Percentiles rank a stretch among this genome's conserved stretches.
Evolutionary conservation across 1,284 basidiomycete genomes (phyloP).

Genomic region (Waitea zeae): DNA sequence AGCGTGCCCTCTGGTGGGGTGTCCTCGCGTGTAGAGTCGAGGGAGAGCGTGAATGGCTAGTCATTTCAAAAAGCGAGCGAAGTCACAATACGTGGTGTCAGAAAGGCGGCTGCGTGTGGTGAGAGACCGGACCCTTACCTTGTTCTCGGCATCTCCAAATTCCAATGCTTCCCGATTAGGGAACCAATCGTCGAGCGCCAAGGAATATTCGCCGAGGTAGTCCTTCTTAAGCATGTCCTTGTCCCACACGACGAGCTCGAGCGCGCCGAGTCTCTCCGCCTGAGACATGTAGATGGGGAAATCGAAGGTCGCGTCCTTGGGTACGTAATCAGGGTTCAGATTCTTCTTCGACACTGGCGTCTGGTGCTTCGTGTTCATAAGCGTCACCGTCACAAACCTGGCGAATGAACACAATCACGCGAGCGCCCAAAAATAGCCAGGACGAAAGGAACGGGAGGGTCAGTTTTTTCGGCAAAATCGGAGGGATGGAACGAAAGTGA

Average conservation of each 20-base stretch:
- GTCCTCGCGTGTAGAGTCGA: slow-evolving; percentile 51
- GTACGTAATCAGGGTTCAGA: slow-evolving; percentile 55
- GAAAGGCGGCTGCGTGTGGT: slow-evolving; percentile 1
- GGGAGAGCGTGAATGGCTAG: slow-evolving; percentile 32
- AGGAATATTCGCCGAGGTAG: slow-evolving; percentile 78
- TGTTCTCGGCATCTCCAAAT: slow-evolving; percentile 42
- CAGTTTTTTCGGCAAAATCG: slow-evolving; percentile 2
- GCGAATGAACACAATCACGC: slow-evolving; percentile 3
- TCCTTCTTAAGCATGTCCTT: slow-evolving; percentile 82
- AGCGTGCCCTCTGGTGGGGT: slow-evolving; percentile 46
- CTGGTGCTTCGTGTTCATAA: slow-evolving; percentile 47
- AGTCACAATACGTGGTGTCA: too few relatives aligned
- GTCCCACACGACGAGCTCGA: slow-evolving; percentile 90
- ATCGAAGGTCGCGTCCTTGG: slow-evolving; percentile 73
- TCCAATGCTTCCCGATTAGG: slow-evolving; percentile 25
- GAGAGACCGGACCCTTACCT: slow-evolving; percentile 18
- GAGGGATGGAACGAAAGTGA: slow-evolving; percentile 7
- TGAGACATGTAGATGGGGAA: slow-evolving; percentile 68
- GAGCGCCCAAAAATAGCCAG: too few relatives aligned
- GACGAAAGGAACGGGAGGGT: slow-evolving; percentile 1
- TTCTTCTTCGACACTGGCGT: slow-evolving; percentile 73
- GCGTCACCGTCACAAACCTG: slow-evolving; percentile 59
- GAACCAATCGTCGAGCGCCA: slow-evolving; percentile 76
- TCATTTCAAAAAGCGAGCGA: too few relatives aligned
- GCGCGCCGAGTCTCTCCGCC: slow-evolving; percentile 52